These are phyloP conservation scores for Sclerotinia minor DNA, from an alignment of 2,329 filamentous ascomycete genomes.

Conservation along the genomic window DNA sequence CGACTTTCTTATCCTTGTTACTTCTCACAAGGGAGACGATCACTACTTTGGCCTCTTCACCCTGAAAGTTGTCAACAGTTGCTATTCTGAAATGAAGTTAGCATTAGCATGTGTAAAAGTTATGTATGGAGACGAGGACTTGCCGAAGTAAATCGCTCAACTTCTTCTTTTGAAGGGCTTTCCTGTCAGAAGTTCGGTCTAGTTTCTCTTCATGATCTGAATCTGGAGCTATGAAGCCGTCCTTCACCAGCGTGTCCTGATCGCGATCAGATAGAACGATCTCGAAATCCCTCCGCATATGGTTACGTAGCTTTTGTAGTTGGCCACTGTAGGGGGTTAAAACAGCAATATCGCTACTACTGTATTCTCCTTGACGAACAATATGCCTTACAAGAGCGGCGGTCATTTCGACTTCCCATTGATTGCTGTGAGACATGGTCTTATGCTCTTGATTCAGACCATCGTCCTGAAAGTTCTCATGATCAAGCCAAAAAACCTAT, in stretches of 20 bases:
- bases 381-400: conserved; percentile 64
- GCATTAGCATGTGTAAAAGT: too few species aligned
- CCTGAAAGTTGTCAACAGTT: conserved; percentile 73
- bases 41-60: conserved; percentile 67
- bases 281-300: conserved; percentile 38
- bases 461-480: conserved; percentile 32
- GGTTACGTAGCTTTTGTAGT: conserved; percentile 43
- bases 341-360: conserved; percentile 63
- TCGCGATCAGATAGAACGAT: conserved; percentile 41
- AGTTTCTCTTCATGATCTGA: background rate
- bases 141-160: conserved; percentile 36
- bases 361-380: conserved; percentile 62
- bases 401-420: conserved; percentile 64
- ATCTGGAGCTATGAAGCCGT: conserved; percentile 28
- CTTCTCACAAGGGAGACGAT: conserved; percentile 71
- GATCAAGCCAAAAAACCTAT: conserved; percentile 37
- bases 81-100: conserved; percentile 43
- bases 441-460: conserved; percentile 15
- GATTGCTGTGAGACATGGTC: conserved; percentile 45
- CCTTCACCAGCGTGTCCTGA: conserved; percentile 35
- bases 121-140: background rate
- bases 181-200: background rate
- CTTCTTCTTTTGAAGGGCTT: conserved; percentile 32
- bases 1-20: conserved; percentile 58
- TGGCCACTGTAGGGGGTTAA: conserved; percentile 67